These are phyloP conservation scores for Zymoseptoria pseudotritici DNA, from an alignment of 2,329 filamentous ascomycete genomes.

Conservation along the genomic window DNA sequence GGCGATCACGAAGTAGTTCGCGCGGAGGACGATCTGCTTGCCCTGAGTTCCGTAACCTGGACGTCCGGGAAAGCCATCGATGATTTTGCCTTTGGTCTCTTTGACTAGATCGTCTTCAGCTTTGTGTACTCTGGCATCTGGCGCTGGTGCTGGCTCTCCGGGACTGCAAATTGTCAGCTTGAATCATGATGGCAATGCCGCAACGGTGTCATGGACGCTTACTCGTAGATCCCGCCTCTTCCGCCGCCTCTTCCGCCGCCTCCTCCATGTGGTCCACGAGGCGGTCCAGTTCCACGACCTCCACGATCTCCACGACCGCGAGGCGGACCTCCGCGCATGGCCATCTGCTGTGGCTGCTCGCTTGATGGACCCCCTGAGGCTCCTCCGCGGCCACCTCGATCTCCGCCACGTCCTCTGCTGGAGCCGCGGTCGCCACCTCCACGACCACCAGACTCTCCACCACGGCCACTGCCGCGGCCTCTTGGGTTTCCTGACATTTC, in stretches of 20 bases:
- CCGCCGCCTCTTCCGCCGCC: constrained; percentile 2
- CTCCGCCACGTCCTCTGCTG: constrained; percentile 14
- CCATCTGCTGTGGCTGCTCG: constrained; percentile 3
- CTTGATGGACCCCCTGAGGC: constrained; percentile 21
- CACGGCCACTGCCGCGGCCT: constrained; percentile 10
- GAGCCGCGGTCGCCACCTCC: constrained; percentile 16
- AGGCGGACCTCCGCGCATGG: constrained; percentile 18
- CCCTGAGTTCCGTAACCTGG: constrained; percentile 34
- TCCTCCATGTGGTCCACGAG: too few species aligned
- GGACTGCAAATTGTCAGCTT: constrained; percentile 20
- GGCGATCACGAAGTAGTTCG: constrained; percentile 37
- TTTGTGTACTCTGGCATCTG: constrained; percentile 18
- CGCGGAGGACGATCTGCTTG: constrained; percentile 32
- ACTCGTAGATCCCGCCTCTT: constrained; percentile 21
- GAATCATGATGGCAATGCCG: background rate
- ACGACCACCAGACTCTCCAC: constrained; percentile 15
- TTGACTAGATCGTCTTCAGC: constrained; percentile 20
- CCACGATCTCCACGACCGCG: constrained; percentile 9
- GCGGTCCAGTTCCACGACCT: background rate
- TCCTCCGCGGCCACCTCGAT: constrained; percentile 1
- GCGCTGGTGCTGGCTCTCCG: constrained; percentile 12
- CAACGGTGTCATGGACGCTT: constrained; percentile 6
- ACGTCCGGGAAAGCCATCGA: constrained; percentile 29
- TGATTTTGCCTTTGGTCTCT: constrained; percentile 20
- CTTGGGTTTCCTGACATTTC: constrained; percentile 17